Conservation (phyloP, 805 yeast species). For the Lachancea waltii region DNA sequence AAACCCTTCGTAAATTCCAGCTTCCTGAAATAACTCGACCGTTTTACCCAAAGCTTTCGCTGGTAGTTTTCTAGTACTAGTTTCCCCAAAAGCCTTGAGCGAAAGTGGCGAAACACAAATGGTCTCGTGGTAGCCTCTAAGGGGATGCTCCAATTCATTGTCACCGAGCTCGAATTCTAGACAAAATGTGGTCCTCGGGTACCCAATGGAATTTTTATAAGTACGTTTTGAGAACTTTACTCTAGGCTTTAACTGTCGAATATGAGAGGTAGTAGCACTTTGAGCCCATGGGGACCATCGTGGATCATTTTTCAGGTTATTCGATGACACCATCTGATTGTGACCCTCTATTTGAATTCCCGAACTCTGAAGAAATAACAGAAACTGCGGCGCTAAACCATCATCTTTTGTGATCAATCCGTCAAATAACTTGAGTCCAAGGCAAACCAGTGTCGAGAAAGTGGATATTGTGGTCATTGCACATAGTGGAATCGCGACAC, state of each 20-base stretch:
- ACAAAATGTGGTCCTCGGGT: no score
- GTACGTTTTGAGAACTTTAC: neutral
- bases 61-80: neutral
- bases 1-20: neutral
- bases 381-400: constrained; percentile 1
- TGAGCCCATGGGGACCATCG: constrained; percentile 5
- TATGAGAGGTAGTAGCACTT: neutral
- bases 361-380: constrained; percentile 2
- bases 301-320: neutral
- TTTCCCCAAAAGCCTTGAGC: neutral
- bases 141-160: no score
- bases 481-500: constrained; percentile 7
- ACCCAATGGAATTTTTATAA: neutral
- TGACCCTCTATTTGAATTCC: constrained; percentile 4
- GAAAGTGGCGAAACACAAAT: constrained; percentile 4
- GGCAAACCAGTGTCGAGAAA: constrained; percentile 2
- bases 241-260: constrained; percentile 1
- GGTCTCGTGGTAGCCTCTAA: neutral
- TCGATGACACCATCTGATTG: neutral
- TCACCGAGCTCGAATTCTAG: no score
- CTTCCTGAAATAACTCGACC: neutral
- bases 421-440: constrained; percentile 5
- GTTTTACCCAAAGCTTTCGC: constrained; percentile 1
- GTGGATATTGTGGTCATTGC: constrained; percentile 7
- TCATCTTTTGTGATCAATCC: constrained; percentile 5